phyloP scores from a whole-genome alignment of 768 basidiomycete genomes.

The Tylopilus sp. region DNA sequence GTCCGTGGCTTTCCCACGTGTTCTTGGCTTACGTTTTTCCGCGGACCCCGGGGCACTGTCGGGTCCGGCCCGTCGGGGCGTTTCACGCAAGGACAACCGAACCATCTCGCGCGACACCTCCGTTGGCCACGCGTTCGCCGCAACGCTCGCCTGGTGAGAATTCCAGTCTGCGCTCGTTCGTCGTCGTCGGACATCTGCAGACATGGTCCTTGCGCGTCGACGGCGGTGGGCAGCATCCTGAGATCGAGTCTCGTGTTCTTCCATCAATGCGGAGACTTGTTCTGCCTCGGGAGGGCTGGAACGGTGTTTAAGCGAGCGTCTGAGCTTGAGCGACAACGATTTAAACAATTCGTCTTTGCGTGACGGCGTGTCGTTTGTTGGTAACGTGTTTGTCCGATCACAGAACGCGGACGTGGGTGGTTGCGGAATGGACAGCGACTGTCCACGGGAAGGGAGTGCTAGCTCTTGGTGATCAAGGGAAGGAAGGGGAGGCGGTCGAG shows the following conservation, averaged over 20 bases:
- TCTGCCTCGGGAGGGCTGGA: constrained; percentile 28
- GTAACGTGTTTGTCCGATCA: constrained; percentile 25
- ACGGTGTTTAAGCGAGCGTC: constrained; percentile 26
- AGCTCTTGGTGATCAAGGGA: constrained; percentile 44
- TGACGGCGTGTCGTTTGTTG: constrained; percentile 9
- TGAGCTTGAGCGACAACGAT: constrained; percentile 25
- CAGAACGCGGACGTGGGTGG: constrained; percentile 8
- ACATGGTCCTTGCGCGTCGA: constrained; percentile 26
- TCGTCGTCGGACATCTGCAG: constrained; percentile 39
- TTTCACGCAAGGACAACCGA: constrained; percentile 39
- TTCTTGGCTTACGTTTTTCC: neutral
- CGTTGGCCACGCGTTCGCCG: constrained; percentile 50
- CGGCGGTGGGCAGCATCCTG: constrained; percentile 1
- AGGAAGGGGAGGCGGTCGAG: constrained; percentile 52
- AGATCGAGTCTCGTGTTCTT: constrained; percentile 7
- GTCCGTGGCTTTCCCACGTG: constrained; percentile 23
- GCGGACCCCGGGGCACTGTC: constrained; percentile 24
- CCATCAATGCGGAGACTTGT: constrained; percentile 6
- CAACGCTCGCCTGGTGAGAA: constrained; percentile 43
- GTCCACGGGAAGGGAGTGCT: constrained; percentile 20
- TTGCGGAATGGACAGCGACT: constrained; percentile 7
- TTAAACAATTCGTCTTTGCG: constrained; percentile 21
- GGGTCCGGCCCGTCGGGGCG: constrained; percentile 2
- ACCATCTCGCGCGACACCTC: constrained; percentile 56
- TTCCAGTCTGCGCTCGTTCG: constrained; percentile 59